Base-by-base conservation (phyloP, 1,284 basidiomycete species). In the Megacollybia platyphylla region DNA sequence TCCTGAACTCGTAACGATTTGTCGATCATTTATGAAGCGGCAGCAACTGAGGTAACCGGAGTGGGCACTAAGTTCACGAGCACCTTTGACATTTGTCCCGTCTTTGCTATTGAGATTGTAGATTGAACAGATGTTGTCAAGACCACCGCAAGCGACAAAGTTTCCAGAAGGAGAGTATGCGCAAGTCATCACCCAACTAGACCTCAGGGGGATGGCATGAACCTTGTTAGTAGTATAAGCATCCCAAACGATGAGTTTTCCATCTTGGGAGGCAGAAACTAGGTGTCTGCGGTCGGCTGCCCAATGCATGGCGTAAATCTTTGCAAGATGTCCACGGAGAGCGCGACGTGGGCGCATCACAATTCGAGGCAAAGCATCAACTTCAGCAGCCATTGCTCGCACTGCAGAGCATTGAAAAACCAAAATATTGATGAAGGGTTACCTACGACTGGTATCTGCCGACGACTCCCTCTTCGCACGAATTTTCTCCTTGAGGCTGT, bases 271-370 rank as follows among this genome's bases (percentile, higher is more conserved):
- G 18, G 96, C 94, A 8, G 94, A 97, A 36, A 99, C 94, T 49
- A 98, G 78, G 68, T 98, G 96, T 55, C 92, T 76, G 57, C 90
- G 81, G 70, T 98, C 96, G 45, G 83, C 82, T 13, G 94, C 86
- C 96, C 96, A 99, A 62, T 97, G 94, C 85, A 98, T 94, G 40
- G 96, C 93, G 62, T 97, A 97, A 59, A 99, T 97, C 74, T 99
- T 99, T 52, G 94, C 93, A 46, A 97, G 76, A 66, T 97, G 96
- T 37, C 94, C 94, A 56, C 93, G 87, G 53, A 98, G 79, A 47
- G 91, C 90, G 50, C 94, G 82, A 47, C 93, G 81, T 39, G 90
- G 87, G 54, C 91, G 88, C 86, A 98, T 92, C 27, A 94, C 82
- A 52, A 98, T 87, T 47, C 94, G 84, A 30, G 94, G 93, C 40